Evolutionary conservation across 2,329 filamentous ascomycete genomes (phyloP), one percentile per base, ranked within the genome.

Genomic region (Basipetospora chlamydospora): DNA sequence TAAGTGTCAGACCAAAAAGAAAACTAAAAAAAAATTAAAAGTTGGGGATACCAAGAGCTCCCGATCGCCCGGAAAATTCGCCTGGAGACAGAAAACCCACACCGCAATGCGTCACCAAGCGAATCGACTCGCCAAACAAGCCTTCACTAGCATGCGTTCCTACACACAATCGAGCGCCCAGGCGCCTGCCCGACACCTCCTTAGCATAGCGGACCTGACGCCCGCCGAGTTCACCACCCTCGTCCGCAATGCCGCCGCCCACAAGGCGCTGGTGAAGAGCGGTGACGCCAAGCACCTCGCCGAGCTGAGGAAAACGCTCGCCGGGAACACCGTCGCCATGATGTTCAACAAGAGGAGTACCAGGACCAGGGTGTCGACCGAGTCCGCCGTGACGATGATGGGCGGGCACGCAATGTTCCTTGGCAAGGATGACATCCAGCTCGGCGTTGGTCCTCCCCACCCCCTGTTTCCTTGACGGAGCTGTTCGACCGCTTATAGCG

Each of bases 311-410:
- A 66, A 68, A 28, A 64, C 72, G 9, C 61, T 98, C 43, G 59
- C 70, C 1, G 82, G 84, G 36, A 76, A 84, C 57, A 87, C 86
- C 0, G 73, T 98, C 22, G 88, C 90, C 46, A 80, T 98, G 77
- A 84, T 92, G 68, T 98, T 98, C 66, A 92, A 72, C 68, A 98
- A 98, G 64, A 77, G 87, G 46, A 92, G 82, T 49, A 98, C 90
- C 10, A 75, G 90, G 41, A 98, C 90, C 10, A 77, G 90, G 43
- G 79, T 98, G 22, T 94, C 86, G 2, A 95, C 87, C 2, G 90
- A 98, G 64, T 80, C 80, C 6, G 90, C 90, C 10, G 77, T 95
- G 26, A 73, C 80, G n/a, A 66, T 83, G 41, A 71, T 98, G 66
- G 86, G 87, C 26, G 90, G 88, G 0, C 81, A 94, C 49, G 79